Evolutionary conservation across 2,329 filamentous ascomycete genomes (phyloP).

Genomic region (Pseudocercospora crystallina): DNA sequence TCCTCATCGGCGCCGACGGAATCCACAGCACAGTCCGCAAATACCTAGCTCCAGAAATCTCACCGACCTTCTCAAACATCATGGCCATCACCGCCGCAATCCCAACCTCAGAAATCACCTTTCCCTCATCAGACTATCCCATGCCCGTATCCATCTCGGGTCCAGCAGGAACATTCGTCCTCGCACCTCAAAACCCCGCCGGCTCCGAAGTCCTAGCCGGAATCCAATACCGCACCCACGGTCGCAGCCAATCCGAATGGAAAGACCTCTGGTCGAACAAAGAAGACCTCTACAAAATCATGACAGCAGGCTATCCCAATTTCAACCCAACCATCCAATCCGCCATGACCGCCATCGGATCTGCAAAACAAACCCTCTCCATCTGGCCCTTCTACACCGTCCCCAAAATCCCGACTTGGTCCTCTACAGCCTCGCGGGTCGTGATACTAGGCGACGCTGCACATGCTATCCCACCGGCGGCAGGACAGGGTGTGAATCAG

Average conservation of each 20-base stretch:
- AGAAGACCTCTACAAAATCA: conserved; percentile 13
- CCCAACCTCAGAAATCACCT: background rate
- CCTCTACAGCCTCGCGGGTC: background rate
- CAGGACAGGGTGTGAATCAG: conserved; percentile 2
- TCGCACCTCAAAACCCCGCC: background rate
- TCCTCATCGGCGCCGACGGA: conserved; percentile 4
- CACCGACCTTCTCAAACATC: background rate
- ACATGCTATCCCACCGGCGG: background rate
- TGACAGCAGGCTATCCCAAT: conserved; percentile 16
- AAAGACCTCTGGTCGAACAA: background rate
- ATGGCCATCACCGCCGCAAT: background rate
- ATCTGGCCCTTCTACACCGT: conserved; percentile 2
- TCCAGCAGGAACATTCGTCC: background rate
- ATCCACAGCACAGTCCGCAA: conserved; percentile 3
- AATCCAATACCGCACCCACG: conserved; percentile 17
- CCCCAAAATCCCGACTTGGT: background rate
- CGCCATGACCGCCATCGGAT: background rate
- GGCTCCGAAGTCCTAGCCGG: background rate
- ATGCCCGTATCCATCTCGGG: background rate
- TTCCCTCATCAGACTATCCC: background rate
- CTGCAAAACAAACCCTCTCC: background rate
- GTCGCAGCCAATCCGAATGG: conserved; percentile 34
- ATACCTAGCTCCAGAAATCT: background rate
- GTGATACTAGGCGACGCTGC: conserved; percentile 1
- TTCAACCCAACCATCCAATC: background rate